Conservation (phyloP, 192 early-diverging fungal genomes). For the Blastocladiella britannica region DNA sequence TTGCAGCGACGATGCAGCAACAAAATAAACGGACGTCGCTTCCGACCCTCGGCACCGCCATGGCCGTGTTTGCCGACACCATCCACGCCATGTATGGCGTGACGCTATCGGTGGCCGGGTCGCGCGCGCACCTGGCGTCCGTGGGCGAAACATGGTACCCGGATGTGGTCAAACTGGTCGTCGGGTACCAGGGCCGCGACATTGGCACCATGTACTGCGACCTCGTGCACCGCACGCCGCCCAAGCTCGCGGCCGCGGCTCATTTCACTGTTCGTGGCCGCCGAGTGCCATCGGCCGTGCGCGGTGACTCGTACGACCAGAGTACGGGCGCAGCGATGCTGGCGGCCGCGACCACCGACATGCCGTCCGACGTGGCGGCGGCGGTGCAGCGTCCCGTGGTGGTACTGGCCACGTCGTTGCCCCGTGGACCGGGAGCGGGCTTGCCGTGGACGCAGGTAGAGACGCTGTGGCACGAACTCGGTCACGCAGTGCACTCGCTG, state of each 20-base stretch:
- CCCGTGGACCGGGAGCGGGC: constrained; percentile 13
- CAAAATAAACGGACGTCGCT: constrained; percentile 14
- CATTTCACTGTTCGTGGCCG: constrained; percentile 91
- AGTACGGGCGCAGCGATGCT: no score
- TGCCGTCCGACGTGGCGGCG: neutral
- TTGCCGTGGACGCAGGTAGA: constrained; percentile 69
- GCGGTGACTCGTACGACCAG: neutral
- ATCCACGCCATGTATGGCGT: constrained; percentile 57
- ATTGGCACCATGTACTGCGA: constrained; percentile 92
- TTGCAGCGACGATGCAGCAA: constrained; percentile 5
- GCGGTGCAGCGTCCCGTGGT: constrained; percentile 47
- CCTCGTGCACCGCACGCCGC: constrained; percentile 52
- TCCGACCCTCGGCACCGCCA: constrained; percentile 3
- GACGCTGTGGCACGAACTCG: constrained; percentile 98
- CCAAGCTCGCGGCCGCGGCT: constrained; percentile 61
- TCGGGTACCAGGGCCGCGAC: constrained; percentile 52
- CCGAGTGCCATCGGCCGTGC: constrained; percentile 11
- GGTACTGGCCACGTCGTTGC: constrained; percentile 52
- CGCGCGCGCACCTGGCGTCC: no score
- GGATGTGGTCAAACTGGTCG: constrained; percentile 76
- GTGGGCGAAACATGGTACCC: constrained; percentile 80
- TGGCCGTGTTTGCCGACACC: neutral
- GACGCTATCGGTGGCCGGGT: constrained; percentile 48
- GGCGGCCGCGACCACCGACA: neutral
- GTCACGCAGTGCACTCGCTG: constrained; percentile 96